Evolutionary conservation across 2,329 filamentous ascomycete genomes (phyloP), one percentile per base, ranked within the genome.

Genomic region (Aspergillus jensenii): DNA sequence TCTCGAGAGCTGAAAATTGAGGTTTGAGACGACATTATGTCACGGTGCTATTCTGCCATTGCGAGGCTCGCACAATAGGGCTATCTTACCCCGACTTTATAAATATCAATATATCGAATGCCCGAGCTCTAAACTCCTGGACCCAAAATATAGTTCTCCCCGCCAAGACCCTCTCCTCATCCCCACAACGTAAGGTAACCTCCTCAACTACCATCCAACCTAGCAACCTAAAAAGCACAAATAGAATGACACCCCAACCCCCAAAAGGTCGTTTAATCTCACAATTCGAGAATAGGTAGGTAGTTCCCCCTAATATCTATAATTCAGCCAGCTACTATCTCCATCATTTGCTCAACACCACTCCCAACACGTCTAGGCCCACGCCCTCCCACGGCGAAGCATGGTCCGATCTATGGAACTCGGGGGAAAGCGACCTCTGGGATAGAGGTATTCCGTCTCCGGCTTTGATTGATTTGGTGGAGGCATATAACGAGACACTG

Each of bases 191-290:
- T 12, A 3, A 43, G 19, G 19, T 21, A 21, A 21, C 19, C 17
- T 21, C 41, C 19, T 11, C 43, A 45, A 25, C 43, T 7, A 6
- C 19, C 9, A 17, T 12, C 43, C 27, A 31, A 31, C 27, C 25
- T 31, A 31, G 8, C 27, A 8, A 11, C 27, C 27, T 8, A 31
- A 31, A 8, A 31, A 31, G 27, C 27, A 31, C 27, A 8, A 31
- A 31, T 27, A 25, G 3, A 21, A 45, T 27, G 21, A 2, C 43
- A 45, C 0, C 93, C 93, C 25, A 97, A 93, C 1, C 93, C 97
- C 58, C 93, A 93, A 56, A 50, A 50, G 45, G 53, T 46, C 53
- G 53, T 14, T 21, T 50, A 35, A 45, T 56, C 27, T 56, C 53
- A 14, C 53, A 56, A 7, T 56, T 56, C 46, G 45, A 56, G 19